Conservation (phyloP, 2,329 filamentous ascomycete species). For the Myriosclerotinia curreyana region DNA sequence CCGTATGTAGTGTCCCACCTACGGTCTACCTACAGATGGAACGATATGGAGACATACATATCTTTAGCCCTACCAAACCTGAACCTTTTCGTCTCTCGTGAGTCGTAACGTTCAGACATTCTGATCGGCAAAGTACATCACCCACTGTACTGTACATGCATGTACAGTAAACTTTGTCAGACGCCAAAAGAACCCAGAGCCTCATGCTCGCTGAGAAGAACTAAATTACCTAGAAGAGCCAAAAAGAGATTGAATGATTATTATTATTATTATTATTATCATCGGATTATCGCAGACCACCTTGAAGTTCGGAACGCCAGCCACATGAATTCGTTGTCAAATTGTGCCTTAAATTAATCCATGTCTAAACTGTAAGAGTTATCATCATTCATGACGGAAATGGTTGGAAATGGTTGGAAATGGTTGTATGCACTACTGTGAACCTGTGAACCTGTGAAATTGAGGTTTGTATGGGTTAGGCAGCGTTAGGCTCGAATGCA, state of each 20-base stretch:
- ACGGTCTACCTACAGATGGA: neutral
- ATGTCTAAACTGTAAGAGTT: conserved; percentile 16
- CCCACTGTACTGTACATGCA: neutral
- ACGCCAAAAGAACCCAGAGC: conserved; percentile 6
- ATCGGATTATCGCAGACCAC: conserved; percentile 18
- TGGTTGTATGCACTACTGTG: conserved; percentile 12
- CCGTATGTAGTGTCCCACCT: conserved; percentile 5
- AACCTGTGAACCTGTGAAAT: conserved; percentile 8
- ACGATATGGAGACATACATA: conserved; percentile 13
- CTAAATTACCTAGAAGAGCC: too few species aligned
- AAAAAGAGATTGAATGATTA: neutral
- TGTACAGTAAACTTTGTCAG: conserved; percentile 20
- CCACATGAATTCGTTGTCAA: conserved; percentile 27
- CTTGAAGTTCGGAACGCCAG: too few species aligned
- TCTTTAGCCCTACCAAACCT: conserved; percentile 12
- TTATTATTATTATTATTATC: too few species aligned
- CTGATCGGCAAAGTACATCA: conserved; percentile 18
- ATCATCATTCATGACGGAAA: conserved; percentile 23
- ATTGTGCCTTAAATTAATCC: conserved; percentile 22
- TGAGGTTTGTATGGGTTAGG: conserved; percentile 18
- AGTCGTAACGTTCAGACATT: too few species aligned
- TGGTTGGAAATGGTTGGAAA: conserved; percentile 16
- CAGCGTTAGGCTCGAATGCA: conserved; percentile 42
- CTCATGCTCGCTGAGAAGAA: conserved; percentile 9
- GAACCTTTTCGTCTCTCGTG: conserved; percentile 6